Conservation (phyloP, 2,329 filamentous ascomycete genomes). For the Cercospora janseana region DNA sequence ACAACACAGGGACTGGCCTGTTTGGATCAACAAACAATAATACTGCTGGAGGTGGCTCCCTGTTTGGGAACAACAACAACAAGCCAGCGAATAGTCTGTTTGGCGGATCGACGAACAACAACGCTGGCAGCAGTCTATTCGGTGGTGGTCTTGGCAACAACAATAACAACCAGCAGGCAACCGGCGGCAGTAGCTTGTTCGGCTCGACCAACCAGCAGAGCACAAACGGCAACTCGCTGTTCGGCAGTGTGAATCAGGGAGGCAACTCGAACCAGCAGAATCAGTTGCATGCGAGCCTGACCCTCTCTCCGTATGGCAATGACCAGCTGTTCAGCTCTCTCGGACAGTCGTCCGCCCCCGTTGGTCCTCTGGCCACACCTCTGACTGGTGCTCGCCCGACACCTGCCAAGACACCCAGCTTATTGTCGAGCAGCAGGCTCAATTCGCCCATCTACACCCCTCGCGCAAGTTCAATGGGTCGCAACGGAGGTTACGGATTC, state of each 20-base stretch:
- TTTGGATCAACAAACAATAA: constrained; percentile 40
- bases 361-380: constrained; percentile 88
- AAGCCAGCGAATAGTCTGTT: constrained; percentile 46
- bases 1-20: constrained; percentile 31
- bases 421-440: constrained; percentile 35
- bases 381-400: constrained; percentile 61
- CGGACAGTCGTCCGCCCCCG: constrained; percentile 63
- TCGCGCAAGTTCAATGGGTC: constrained; percentile 46
- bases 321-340: constrained; percentile 80
- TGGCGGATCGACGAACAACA: constrained; percentile 41
- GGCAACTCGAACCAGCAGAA: constrained; percentile 53
- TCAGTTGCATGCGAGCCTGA: constrained; percentile 59
- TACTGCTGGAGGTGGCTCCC: constrained; percentile 21
- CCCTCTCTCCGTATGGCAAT: constrained; percentile 85
- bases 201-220: constrained; percentile 41
- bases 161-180: constrained; percentile 42
- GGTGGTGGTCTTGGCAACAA: constrained; percentile 37
- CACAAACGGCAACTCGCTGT: constrained; percentile 49
- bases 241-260: constrained; percentile 46
- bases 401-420: constrained; percentile 32
- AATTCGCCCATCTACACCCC: constrained; percentile 77
- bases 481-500: constrained; percentile 70
- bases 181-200: constrained; percentile 41
- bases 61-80: constrained; percentile 40
- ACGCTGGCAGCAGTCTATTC: constrained; percentile 36